Conservation (phyloP, 1,139 yeast genomes). For the Kurtzmaniella quercitrusa region DNA sequence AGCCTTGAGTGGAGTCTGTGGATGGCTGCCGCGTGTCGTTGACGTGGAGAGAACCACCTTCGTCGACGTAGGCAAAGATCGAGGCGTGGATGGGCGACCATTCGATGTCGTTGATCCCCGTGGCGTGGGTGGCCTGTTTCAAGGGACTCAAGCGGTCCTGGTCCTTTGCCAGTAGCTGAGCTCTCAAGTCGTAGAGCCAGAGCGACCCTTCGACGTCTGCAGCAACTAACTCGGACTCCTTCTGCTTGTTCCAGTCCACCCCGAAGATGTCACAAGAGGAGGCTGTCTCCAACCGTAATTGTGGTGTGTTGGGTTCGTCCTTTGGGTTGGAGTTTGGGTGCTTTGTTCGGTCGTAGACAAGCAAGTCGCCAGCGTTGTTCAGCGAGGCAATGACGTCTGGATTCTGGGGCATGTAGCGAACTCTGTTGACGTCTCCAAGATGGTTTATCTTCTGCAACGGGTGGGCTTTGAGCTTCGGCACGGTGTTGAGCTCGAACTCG, state of each 20-base stretch:
- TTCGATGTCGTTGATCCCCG: slow-evolving; percentile 58
- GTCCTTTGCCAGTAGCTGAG: slow-evolving; percentile 14
- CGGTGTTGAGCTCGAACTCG: slow-evolving; percentile 35
- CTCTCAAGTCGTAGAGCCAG: slow-evolving; percentile 30
- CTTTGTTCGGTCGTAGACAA: slow-evolving; percentile 49
- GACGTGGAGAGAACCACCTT: slow-evolving; percentile 43
- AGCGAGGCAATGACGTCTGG: slow-evolving; percentile 42
- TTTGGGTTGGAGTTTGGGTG: slow-evolving; percentile 43
- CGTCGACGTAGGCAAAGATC: slow-evolving; percentile 55
- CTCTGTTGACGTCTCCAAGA: slow-evolving; percentile 41
- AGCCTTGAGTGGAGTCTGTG: neutral
- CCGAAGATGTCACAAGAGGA: slow-evolving; percentile 34
- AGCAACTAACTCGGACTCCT: slow-evolving; percentile 31
- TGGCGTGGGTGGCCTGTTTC: slow-evolving; percentile 10
- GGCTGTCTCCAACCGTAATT: slow-evolving; percentile 18
- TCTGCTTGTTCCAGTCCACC: slow-evolving; percentile 41
- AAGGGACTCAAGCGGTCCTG: slow-evolving; percentile 10
- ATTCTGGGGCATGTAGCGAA: slow-evolving; percentile 41
- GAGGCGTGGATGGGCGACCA: slow-evolving; percentile 61
- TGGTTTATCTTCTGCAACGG: slow-evolving; percentile 40
- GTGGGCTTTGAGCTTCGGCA: slow-evolving; percentile 24
- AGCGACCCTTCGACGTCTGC: slow-evolving; percentile 36
- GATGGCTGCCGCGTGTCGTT: slow-evolving; percentile 48
- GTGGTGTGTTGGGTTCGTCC: slow-evolving; percentile 30
- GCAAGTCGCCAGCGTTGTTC: slow-evolving; percentile 37